A percentile compares a stretch with the other conserved stretches of the same genome.
Conservation (phyloP, 225 moss, liverwort and hornwort genomes). For the Pseudisothecium myosuroides region DNA sequence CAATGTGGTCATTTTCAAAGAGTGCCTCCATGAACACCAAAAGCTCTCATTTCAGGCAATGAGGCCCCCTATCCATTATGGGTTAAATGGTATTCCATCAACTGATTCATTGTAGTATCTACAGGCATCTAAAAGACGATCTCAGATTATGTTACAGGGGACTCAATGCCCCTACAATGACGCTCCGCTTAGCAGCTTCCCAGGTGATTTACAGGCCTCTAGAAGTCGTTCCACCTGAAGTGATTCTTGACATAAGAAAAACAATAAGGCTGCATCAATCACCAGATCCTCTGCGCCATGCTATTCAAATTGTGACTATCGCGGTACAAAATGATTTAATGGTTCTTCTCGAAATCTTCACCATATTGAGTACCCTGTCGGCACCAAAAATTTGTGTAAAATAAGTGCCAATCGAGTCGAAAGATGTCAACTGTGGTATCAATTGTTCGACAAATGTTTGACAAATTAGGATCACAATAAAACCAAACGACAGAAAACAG, state of each 20-base stretch:
- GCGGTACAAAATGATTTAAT: neutral
- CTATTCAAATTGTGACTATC: neutral
- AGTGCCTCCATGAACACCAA: neutral
- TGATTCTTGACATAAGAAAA: neutral
- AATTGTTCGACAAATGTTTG: neutral
- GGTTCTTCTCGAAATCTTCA: neutral
- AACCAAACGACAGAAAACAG: neutral
- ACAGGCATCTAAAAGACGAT: slow-evolving; percentile 22
- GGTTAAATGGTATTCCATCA: slow-evolving; percentile 3
- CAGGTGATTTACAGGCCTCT: neutral
- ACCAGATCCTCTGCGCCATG: neutral
- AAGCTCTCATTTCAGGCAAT: neutral
- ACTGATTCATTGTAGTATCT: slow-evolving; percentile 10
- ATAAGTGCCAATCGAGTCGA: neutral
- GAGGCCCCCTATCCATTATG: neutral
- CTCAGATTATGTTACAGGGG: slow-evolving; percentile 29
- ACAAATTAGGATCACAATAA: neutral
- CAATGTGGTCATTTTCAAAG: neutral
- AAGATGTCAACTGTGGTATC: neutral
- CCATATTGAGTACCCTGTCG: neutral
- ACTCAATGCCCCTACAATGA: slow-evolving; percentile 1
- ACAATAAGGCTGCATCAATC: neutral
- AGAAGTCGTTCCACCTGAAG: neutral
- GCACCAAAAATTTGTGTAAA: neutral
- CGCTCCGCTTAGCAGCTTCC: neutral